Base-by-base conservation (phyloP, 257 asterid species). In the Ehretia macrophylla region DNA sequence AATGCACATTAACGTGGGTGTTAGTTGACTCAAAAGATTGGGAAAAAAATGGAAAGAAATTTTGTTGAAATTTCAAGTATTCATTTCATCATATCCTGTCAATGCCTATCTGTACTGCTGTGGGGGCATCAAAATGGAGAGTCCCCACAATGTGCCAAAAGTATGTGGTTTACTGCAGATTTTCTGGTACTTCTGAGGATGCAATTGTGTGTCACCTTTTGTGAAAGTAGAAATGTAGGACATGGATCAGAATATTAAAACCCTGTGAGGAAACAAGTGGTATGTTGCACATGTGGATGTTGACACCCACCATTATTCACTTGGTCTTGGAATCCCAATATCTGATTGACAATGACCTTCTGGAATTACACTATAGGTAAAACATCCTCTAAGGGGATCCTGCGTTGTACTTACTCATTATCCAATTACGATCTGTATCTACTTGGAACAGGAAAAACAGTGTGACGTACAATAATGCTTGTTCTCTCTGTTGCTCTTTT, bases 111-210 rank as follows among this genome's bases (percentile, higher is more conserved):
- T 35, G 18, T 20, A 14, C 58, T 44, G 32, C 17, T 18, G 11
- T 35, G 17, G 2, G n/a, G 48, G 10, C 17, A 40, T 17, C 37
- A 21, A 39, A n/a, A 54, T 32, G 47, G 40, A 21, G 18, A n/a
- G 17, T 12, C 60, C 44, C 63, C 50, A 55, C 59, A 52, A 56
- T 58, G 22, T 58, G 14, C 5, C 3, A 14, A 53, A 19, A 22
- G 18, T 18, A 40, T 42, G 23, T 51, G 54, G 39, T 68, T 20
- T 38, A 11, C 16, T 61, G 58, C 14, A 48, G 1, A 14, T 32
- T 42, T n/a, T 49, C 14, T 17, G 46, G 58, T 6, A 12, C 11
- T 45, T 14, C n/a, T 59, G 56, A 32, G 14, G 14, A 6, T 38
- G 46, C 18, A 54, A 52, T 18, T 19, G 16, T 51, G 58, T 14